phyloP scores from a whole-genome alignment of 2,329 filamentous ascomycete genomes.

The Hymenoscyphus scutula region DNA sequence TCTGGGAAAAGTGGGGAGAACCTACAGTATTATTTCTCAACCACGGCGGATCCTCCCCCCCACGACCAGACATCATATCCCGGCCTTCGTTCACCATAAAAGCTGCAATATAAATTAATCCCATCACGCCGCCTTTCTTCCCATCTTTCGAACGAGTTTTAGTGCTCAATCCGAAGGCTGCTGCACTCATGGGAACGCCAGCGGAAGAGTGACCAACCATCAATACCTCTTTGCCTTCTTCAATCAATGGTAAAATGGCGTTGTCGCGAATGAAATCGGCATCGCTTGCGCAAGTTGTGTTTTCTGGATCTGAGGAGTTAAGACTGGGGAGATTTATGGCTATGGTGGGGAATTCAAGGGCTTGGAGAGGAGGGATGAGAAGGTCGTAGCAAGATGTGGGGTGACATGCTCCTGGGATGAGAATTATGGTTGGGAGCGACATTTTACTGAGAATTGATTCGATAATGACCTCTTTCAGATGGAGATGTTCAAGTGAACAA shows the following conservation, averaged over 20 bases:
- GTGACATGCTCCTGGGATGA: constrained; percentile 21
- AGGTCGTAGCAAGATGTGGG: constrained; percentile 10
- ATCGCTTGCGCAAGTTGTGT: background rate
- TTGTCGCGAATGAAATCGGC: background rate
- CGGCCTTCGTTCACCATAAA: background rate
- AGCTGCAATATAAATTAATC: constrained; percentile 16
- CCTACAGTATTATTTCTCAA: background rate
- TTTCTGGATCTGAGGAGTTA: background rate
- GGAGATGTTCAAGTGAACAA: too few species aligned
- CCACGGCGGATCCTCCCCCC: background rate
- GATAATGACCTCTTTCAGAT: too few species aligned
- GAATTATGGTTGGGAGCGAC: constrained; percentile 14
- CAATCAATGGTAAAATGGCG: constrained; percentile 9
- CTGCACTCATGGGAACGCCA: constrained; percentile 32
- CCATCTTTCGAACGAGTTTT: constrained; percentile 10
- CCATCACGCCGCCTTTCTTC: constrained; percentile 16
- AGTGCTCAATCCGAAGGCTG: constrained; percentile 12
- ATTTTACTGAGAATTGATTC: background rate
- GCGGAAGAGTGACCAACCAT: constrained; percentile 41
- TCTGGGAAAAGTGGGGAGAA: too few species aligned
- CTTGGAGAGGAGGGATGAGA: constrained; percentile 12
- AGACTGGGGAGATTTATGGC: constrained; percentile 2
- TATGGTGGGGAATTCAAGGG: constrained; percentile 13
- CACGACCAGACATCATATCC: background rate
- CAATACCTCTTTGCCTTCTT: constrained; percentile 39